phyloP scores from a whole-genome alignment of 768 basidiomycete species.

The Suillus americanus region DNA sequence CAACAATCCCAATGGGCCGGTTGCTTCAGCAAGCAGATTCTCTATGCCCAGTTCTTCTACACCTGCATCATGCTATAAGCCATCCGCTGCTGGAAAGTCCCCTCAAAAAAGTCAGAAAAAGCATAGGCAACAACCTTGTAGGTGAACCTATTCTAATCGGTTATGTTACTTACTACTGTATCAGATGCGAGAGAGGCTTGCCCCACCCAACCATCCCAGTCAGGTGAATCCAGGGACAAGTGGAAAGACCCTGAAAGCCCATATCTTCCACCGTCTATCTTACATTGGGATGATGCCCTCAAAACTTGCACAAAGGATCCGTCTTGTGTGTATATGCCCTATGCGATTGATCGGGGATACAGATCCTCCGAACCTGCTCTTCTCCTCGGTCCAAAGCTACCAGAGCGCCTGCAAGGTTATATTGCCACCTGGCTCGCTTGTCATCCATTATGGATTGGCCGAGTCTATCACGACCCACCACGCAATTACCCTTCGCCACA shows the following conservation, averaged over 20 bases:
- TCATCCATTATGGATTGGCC: not conserved
- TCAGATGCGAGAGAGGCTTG: too few relatives aligned
- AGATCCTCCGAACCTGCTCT: conserved; percentile 5
- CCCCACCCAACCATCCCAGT: too few relatives aligned
- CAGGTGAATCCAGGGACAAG: conserved; percentile 2
- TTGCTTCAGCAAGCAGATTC: too few relatives aligned
- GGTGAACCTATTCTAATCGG: too few relatives aligned
- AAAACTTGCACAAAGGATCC: not conserved
- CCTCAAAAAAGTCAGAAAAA: too few relatives aligned
- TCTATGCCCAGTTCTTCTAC: too few relatives aligned
- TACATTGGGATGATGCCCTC: not conserved
- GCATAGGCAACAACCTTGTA: too few relatives aligned
- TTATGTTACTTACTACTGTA: too few relatives aligned
- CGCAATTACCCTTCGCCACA: not conserved
- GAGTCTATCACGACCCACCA: not conserved
- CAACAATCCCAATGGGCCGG: too few relatives aligned
- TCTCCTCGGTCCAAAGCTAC: not conserved
- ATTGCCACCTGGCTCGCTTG: conserved; percentile 4
- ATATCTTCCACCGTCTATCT: not conserved
- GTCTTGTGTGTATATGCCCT: not conserved
- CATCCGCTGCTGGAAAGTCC: too few relatives aligned
- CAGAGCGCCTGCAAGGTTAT: not conserved
- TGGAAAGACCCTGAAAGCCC: not conserved
- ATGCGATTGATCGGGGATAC: conserved; percentile 6
- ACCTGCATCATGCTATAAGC: too few relatives aligned